Conservation (phyloP, 768 basidiomycete species). For the Pulveroboletus frians region DNA sequence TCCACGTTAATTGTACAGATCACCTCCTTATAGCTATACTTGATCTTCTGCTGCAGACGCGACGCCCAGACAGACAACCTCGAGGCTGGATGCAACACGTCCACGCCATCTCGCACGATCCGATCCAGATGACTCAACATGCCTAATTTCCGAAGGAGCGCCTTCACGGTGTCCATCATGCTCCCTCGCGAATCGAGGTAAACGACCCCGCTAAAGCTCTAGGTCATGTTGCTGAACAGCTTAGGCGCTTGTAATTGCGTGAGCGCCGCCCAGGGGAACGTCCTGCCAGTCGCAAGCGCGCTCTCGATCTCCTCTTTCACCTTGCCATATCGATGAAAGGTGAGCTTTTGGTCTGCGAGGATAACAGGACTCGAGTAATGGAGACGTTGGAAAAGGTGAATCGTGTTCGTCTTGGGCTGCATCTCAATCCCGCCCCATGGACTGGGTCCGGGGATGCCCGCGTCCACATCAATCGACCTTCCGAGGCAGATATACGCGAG, state of each 20-base stretch:
- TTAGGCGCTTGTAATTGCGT: slow-evolving; percentile 75
- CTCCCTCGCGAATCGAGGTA: slow-evolving; percentile 62
- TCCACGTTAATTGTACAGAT: slow-evolving; percentile 45
- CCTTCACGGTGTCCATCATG: slow-evolving; percentile 44
- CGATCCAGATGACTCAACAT: slow-evolving; percentile 56
- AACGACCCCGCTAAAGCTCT: slow-evolving; percentile 71
- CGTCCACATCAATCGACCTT: slow-evolving; percentile 37
- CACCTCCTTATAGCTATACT: slow-evolving; percentile 42
- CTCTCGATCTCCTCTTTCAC: slow-evolving; percentile 45
- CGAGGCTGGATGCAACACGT: slow-evolving; percentile 71
- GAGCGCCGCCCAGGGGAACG: slow-evolving; percentile 72
- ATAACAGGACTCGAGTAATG: slow-evolving; percentile 61
- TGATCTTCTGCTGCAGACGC: slow-evolving; percentile 41
- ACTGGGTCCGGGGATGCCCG: slow-evolving; percentile 46
- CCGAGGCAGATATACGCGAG: slow-evolving; percentile 63
- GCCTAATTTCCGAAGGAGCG: slow-evolving; percentile 49
- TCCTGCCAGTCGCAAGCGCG: slow-evolving; percentile 36
- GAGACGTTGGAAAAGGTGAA: slow-evolving; percentile 64
- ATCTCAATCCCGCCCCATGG: slow-evolving; percentile 31
- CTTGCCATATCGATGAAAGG: slow-evolving; percentile 48
- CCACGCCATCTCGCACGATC: slow-evolving; percentile 60
- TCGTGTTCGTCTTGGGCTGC: slow-evolving; percentile 38
- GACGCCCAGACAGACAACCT: slow-evolving; percentile 57
- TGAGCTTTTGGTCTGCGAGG: slow-evolving; percentile 57
- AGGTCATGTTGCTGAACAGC: slow-evolving; percentile 74